Conservation (phyloP, 495 filamentous ascomycete species). For the Hyaloscypha bicolor region DNA sequence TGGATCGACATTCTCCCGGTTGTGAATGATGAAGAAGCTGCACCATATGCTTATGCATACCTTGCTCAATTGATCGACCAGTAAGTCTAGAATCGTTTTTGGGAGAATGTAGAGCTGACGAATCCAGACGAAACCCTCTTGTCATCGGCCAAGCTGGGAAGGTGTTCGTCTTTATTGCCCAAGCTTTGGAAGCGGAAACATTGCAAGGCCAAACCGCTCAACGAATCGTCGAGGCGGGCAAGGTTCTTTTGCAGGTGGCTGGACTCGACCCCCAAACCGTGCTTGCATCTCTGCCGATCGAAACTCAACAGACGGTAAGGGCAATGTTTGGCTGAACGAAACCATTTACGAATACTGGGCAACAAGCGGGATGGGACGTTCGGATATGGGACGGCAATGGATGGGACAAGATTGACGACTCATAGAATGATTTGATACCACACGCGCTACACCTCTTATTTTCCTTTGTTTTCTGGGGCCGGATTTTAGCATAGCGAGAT, state of each 20-base stretch:
- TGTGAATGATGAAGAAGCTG: slow-evolving; percentile 94
- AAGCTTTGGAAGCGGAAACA: slow-evolving; percentile 88
- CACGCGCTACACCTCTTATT: slow-evolving; percentile 18
- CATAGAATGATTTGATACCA: slow-evolving; percentile 31
- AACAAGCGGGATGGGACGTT: not conserved
- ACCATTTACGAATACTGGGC: not conserved
- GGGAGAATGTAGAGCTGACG: slow-evolving; percentile 2
- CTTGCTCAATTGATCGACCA: slow-evolving; percentile 88
- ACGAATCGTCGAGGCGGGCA: slow-evolving; percentile 72
- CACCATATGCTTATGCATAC: slow-evolving; percentile 94
- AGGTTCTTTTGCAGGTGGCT: slow-evolving; percentile 68
- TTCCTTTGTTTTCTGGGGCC: slow-evolving; percentile 23
- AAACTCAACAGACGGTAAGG: slow-evolving; percentile 75
- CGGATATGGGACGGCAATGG: slow-evolving; percentile 7
- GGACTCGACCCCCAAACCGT: slow-evolving; percentile 71
- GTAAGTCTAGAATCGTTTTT: slow-evolving; percentile 59
- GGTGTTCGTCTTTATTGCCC: slow-evolving; percentile 79
- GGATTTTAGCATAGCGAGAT: slow-evolving; percentile 34
- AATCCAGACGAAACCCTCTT: slow-evolving; percentile 78
- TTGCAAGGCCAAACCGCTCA: slow-evolving; percentile 78
- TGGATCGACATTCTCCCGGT: slow-evolving; percentile 94
- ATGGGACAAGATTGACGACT: slow-evolving; percentile 24
- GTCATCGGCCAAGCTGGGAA: slow-evolving; percentile 74
- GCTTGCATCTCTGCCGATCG: slow-evolving; percentile 68
- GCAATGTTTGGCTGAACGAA: slow-evolving; percentile 62